Evolutionary conservation across 2,329 filamentous ascomycete genomes (phyloP), one percentile per base, ranked within the genome.

Genomic region (Nothopassalora personata): DNA sequence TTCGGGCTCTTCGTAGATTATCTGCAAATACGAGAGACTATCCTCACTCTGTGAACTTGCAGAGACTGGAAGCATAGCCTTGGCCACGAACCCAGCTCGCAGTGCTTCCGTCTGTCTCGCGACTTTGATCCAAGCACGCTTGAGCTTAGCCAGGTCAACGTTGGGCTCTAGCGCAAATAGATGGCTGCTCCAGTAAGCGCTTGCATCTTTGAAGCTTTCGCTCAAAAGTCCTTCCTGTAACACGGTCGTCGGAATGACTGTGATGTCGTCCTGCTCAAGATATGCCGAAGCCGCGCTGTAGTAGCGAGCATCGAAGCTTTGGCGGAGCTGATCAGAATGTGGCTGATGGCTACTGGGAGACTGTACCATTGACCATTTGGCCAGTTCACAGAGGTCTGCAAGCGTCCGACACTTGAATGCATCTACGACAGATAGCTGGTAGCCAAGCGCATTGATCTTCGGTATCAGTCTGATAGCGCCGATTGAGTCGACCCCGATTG

Each of bases 401-500:
- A 61, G 36, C 4, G 56, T 56, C 30, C 57, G 56, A 30, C 60
- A 61, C 36, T 59, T 56, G 46, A 61, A 61, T 6, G 57, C 57
- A 54, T 61, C 60, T 1, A 61, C 53, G 13, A 61, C 51, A 23
- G 60, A 56, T 9, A 61, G 49, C 8, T 51, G 53, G 34, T 53
- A 57, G 18, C 60, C 60, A 15, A 58, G 39, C 3, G 56, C 54
- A 31, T 61, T 61, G 33, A 61, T 59, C 53, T 61, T 61, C 7
- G 60, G 60, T 13, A 61, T 52, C 28, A 61, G 56, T 46, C 51
- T 49, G 49, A 62, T 62, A 1, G 60, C 60, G 13, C 54, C 60
- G 28, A 62, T 62, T 1, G 60, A 62, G 60, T 62, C 58, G 28
- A 62, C 58, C 4, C 60, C 60, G 31, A 62, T 57, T 23, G 58